Conservation (phyloP, 805 yeast species). For the Ogataea corticis region DNA sequence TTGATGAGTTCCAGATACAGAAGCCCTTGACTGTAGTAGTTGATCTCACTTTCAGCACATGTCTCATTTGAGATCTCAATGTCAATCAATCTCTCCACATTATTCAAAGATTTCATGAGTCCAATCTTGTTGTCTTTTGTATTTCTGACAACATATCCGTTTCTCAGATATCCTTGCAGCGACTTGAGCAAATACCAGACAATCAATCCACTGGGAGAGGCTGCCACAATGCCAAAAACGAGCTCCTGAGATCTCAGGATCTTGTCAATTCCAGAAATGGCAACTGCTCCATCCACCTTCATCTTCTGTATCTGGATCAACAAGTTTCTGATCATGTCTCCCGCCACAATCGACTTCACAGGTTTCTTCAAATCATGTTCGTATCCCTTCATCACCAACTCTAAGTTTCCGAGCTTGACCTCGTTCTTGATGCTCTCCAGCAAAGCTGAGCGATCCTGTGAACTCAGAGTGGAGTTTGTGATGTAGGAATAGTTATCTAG, state of each 20-base stretch:
- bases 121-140: constrained; percentile 38
- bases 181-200: constrained; percentile 45
- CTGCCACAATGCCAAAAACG: constrained; percentile 90
- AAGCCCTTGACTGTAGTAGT: constrained; percentile 53
- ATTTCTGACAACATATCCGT: constrained; percentile 37
- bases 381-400: constrained; percentile 76
- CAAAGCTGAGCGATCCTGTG: constrained; percentile 19
- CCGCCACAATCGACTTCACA: constrained; percentile 57
- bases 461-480: constrained; percentile 2
- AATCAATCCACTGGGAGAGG: constrained; percentile 73
- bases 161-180: constrained; percentile 32
- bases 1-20: constrained; percentile 66
- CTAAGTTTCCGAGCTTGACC: constrained; percentile 73
- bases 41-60: constrained; percentile 13
- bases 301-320: constrained; percentile 94
- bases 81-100: constrained; percentile 29
- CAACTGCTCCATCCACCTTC: constrained; percentile 91
- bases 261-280: constrained; percentile 87
- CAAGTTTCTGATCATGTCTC: constrained; percentile 72
- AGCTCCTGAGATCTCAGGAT: constrained; percentile 87
- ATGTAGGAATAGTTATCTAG: constrained; percentile 34
- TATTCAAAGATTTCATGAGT: constrained; percentile 50
- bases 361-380: constrained; percentile 77
- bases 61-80: constrained; percentile 20
- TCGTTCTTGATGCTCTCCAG: constrained; percentile 39